Evolutionary conservation across 441 rosid species (phyloP).

Genomic region (Euphorbia neoarborescens): DNA sequence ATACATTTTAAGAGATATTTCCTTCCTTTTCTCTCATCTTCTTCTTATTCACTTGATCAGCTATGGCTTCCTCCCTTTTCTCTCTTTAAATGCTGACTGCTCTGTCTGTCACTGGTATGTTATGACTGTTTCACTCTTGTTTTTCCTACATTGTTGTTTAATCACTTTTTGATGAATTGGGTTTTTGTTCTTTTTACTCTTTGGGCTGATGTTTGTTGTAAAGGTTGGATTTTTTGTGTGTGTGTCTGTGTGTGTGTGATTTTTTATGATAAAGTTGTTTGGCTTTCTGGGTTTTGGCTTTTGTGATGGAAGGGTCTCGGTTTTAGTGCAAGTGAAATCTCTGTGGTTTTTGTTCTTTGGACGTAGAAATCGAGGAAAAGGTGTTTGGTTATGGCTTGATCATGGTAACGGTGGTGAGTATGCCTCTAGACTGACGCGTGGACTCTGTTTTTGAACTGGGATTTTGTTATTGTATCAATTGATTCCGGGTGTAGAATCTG

Average conservation of each 20-base stretch:
- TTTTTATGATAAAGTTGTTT: constrained; percentile 27
- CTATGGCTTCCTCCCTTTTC: constrained; percentile 20
- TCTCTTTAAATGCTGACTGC: constrained; percentile 20
- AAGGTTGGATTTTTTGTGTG: constrained; percentile 22
- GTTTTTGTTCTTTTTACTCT: constrained; percentile 22
- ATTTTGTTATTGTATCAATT: constrained; percentile 8
- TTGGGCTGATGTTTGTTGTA: constrained; percentile 15
- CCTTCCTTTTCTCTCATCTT: neutral
- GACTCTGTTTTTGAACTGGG: constrained; percentile 15
- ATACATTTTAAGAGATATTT: neutral
- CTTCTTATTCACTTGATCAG: constrained; percentile 16
- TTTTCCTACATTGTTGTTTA: constrained; percentile 27
- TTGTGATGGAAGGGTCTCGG: constrained; percentile 9
- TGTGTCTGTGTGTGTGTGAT: neutral
- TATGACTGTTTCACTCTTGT: constrained; percentile 12
- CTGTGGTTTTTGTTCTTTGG: constrained; percentile 10
- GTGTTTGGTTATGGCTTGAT: constrained; percentile 23
- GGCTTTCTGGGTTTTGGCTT: constrained; percentile 23
- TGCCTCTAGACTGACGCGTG: constrained; percentile 18
- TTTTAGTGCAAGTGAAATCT: constrained; percentile 20
- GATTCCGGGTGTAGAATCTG: constrained; percentile 14
- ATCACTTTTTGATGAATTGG: constrained; percentile 27
- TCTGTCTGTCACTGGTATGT: constrained; percentile 29
- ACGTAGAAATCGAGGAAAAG: constrained; percentile 27
- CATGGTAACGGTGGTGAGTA: constrained; percentile 16